These are phyloP conservation scores for Candida ipomoeae DNA, from an alignment of 805 yeast genomes.

Conservation along the genomic window DNA sequence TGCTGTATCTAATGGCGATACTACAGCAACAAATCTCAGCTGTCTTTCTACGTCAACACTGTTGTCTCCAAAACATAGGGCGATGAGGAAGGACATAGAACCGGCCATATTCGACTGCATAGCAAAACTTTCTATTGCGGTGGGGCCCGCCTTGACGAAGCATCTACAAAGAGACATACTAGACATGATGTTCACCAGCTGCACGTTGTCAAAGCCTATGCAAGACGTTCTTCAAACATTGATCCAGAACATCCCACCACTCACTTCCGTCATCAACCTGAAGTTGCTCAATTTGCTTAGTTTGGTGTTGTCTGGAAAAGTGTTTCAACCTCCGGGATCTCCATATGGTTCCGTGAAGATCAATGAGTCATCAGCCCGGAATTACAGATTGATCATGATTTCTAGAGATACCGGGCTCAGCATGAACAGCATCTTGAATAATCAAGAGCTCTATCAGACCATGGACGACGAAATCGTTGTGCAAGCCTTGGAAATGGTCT, in stretches of 20 bases:
- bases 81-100: conserved; percentile 65
- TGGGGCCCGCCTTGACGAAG: conserved; percentile 90
- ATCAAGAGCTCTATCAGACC: conserved; percentile 30
- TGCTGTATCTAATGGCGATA: conserved; percentile 30
- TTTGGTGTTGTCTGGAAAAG: conserved; percentile 72
- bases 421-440: conserved; percentile 29
- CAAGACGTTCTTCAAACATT: conserved; percentile 68
- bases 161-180: conserved; percentile 78
- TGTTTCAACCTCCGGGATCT: conserved; percentile 80
- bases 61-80: conserved; percentile 49
- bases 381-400: conserved; percentile 71
- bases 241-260: conserved; percentile 71
- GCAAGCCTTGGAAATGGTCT: conserved; percentile 75
- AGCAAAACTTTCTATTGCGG: conserved; percentile 79
- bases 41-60: conserved; percentile 26
- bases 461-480: conserved; percentile 50
- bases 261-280: conserved; percentile 68
- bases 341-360: conserved; percentile 62
- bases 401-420: conserved; percentile 59
- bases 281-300: conserved; percentile 69
- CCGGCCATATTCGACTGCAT: conserved; percentile 86
- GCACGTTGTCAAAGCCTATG: conserved; percentile 82
- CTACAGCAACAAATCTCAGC: conserved; percentile 19
- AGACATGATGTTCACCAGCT: conserved; percentile 66
- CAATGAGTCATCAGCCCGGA: conserved; percentile 64